Base-by-base conservation (phyloP, 768 basidiomycete genomes). In the Tubosaeta brunneosetosa region DNA sequence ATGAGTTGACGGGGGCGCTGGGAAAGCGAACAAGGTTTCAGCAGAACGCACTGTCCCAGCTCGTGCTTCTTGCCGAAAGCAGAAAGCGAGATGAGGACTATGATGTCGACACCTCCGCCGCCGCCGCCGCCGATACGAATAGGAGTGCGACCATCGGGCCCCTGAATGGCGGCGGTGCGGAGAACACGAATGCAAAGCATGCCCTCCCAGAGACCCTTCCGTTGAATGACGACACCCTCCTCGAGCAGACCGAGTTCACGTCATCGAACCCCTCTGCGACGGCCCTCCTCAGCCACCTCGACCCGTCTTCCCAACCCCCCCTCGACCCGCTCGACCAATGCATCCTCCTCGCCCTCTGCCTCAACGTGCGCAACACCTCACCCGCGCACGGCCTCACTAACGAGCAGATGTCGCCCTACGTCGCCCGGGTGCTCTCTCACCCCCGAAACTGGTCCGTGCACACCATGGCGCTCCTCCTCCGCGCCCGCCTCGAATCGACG, bases 11-110 rank as follows among this genome's bases (percentile, higher is more conserved):
- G 0, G 97, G 97, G 8, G 91, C 93, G 10, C 75, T 94, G 48
- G 97, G 97, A 37, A 92, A 87, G 70, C 81, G 91, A 55, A 99
- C 97, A 11, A 95, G 92, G 68, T 99, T 89, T 69, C 97, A 99
- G 69, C 76, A 87, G 55, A 80, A 73, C 48, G 88, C 92, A 32
- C 73, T 89, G 51, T 88, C 86, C 49, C 97, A 99, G 70, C 84
- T 99, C 46, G 89, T 98, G 38, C 76, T 99, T 22, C 80, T 99
- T 17, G 95, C 97, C n/a, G 82, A 94, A 66, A 92, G 92, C 55
- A 81, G 83, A 50, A 69, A 80, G 47, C 62, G 76, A 44, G 64
- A 70, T 36, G 61, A 61, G 6, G 29, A 29, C 44, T 49, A 55
- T 34, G 41, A 45, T 37, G 59, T 54, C 19, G 44, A 42, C 29